Percentiles rank a stretch among this genome's conserved stretches.
phyloP scores from a whole-genome alignment of 805 yeast species.

The Ogataea zsoltii region DNA sequence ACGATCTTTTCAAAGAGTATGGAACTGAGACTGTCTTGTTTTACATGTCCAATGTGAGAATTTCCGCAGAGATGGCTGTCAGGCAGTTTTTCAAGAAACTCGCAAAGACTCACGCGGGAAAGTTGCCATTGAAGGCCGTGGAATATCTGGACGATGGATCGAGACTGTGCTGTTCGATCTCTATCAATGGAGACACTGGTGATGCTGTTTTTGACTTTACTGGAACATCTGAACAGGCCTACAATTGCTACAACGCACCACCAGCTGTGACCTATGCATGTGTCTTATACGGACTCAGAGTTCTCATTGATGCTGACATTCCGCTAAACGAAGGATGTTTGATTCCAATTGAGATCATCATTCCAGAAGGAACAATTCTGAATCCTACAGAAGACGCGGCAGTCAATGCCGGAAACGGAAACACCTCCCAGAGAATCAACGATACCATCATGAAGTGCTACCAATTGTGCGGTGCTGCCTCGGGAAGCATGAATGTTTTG shows the following conservation, averaged over 20 bases:
- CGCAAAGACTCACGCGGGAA: conserved; percentile 42
- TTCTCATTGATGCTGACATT: conserved; percentile 49
- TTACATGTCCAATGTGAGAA: conserved; percentile 47
- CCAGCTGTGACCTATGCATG: conserved; percentile 55
- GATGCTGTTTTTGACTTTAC: conserved; percentile 51
- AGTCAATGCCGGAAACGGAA: conserved; percentile 50
- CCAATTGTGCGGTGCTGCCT: conserved; percentile 81
- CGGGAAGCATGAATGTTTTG: conserved; percentile 85
- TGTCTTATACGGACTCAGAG: conserved; percentile 51
- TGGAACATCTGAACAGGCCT: conserved; percentile 51
- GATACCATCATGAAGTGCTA: conserved; percentile 82
- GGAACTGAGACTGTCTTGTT: conserved; percentile 42
- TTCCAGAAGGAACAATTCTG: conserved; percentile 36
- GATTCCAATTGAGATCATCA: conserved; percentile 30
- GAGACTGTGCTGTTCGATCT: conserved; percentile 42
- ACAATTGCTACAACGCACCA: conserved; percentile 56
- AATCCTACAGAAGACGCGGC: conserved; percentile 48
- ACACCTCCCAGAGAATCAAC: conserved; percentile 84
- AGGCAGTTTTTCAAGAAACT: conserved; percentile 32
- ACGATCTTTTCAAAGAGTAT: conserved; percentile 44
- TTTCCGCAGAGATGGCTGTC: conserved; percentile 48
- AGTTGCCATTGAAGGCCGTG: conserved; percentile 40
- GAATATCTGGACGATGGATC: conserved; percentile 61
- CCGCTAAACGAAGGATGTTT: conserved; percentile 57
- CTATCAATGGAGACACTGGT: conserved; percentile 42